Conservation (phyloP, 768 basidiomycete genomes). For the Russula griseocarnosa region DNA sequence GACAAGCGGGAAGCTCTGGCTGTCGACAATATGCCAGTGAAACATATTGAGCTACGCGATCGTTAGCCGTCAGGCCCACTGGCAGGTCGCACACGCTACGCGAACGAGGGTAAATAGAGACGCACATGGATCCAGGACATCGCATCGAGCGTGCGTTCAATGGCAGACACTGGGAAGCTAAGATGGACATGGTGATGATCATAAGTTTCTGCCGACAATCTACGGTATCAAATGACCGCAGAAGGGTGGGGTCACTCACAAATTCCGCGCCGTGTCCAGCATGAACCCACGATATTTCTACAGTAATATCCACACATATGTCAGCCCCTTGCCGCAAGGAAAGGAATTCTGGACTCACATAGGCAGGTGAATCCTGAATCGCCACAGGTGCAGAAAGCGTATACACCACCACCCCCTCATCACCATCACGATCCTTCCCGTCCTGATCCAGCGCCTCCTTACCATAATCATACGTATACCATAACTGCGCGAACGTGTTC, state of each 20-base stretch:
- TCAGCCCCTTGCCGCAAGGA: not conserved
- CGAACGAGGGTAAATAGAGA: not conserved
- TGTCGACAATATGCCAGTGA: conserved; percentile 49
- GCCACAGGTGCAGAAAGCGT: conserved; percentile 39
- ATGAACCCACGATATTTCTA: conserved; percentile 75
- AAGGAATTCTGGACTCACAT: conserved; percentile 34
- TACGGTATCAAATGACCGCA: not conserved
- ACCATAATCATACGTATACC: conserved; percentile 36
- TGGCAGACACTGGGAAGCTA: conserved; percentile 11
- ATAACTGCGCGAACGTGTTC: conserved; percentile 53
- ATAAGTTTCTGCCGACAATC: not conserved
- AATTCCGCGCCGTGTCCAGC: conserved; percentile 79
- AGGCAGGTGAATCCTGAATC: conserved; percentile 47
- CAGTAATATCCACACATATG: not conserved
- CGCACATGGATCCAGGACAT: conserved; percentile 27
- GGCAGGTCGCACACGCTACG: not conserved
- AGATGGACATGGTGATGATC: not conserved
- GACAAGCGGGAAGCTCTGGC: conserved; percentile 49
- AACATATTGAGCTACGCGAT: conserved; percentile 42
- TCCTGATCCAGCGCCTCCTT: not conserved
- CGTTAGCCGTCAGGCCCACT: not conserved
- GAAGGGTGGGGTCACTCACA: conserved; percentile 30
- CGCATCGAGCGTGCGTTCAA: conserved; percentile 19
- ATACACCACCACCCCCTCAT: conserved; percentile 33
- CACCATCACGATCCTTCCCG: not conserved